phyloP scores from a whole-genome alignment of 768 basidiomycete species.

The Favolaschia claudopus region DNA sequence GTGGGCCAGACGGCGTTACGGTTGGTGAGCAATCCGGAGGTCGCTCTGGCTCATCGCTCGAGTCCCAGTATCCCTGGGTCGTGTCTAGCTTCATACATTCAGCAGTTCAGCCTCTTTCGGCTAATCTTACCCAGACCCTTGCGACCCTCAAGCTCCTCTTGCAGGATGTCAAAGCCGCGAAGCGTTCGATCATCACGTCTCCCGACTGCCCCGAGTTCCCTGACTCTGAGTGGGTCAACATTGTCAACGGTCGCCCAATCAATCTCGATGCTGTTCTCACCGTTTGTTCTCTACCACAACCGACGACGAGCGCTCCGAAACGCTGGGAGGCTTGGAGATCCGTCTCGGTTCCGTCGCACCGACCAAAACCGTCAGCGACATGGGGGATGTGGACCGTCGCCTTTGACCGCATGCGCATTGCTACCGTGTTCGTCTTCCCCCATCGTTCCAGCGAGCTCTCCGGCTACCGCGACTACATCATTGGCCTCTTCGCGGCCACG shows the following conservation, averaged over 20 bases:
- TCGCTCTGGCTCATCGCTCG: neutral
- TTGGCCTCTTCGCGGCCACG: neutral
- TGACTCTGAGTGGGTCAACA: neutral
- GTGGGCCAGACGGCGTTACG: neutral
- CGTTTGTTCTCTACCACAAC: neutral
- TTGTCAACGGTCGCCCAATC: neutral
- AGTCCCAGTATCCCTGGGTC: neutral
- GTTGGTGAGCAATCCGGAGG: neutral
- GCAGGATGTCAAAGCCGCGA: neutral
- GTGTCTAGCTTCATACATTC: neutral
- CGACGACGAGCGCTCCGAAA: constrained; percentile 1
- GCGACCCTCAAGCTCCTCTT: neutral
- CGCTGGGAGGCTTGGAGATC: constrained; percentile 13
- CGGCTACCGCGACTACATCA: constrained; percentile 4
- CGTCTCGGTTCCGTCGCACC: constrained; percentile 9
- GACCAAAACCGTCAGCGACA: neutral
- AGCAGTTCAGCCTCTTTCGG: neutral
- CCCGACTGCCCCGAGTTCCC: neutral
- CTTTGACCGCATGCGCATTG: neutral
- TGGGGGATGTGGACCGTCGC: constrained; percentile 13
- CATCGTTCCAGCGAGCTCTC: constrained; percentile 7
- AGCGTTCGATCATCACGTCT: neutral
- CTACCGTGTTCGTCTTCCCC: constrained; percentile 2
- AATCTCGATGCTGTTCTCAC: neutral
- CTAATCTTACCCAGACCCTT: neutral